Percentiles rank a stretch among this genome's conserved stretches.
Evolutionary conservation across 202 grass and related monocot species (phyloP).

Genomic region (Dendrocalamus latiflorus): DNA sequence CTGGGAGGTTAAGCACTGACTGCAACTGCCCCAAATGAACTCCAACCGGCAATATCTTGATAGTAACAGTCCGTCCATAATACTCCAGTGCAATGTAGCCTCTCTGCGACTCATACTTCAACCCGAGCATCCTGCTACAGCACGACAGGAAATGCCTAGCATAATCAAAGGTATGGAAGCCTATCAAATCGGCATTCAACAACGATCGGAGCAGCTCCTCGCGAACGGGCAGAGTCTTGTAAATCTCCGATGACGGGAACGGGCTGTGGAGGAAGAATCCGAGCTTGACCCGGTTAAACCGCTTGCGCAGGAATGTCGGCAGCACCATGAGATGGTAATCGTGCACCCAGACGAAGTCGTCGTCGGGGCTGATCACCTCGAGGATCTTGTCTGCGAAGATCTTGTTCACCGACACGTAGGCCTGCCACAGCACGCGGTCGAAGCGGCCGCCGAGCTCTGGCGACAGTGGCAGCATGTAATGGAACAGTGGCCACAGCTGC

Average conservation of each 20-base stretch:
- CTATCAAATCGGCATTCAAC: constrained; percentile 78
- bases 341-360: constrained; percentile 84
- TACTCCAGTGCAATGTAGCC: constrained; percentile 89
- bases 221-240: no score
- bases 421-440: constrained; percentile 79
- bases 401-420: constrained; percentile 90
- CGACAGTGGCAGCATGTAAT: constrained; percentile 95
- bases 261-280: constrained; percentile 91
- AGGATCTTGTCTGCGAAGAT: constrained; percentile 92
- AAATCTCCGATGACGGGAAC: constrained; percentile 81
- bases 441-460: constrained; percentile 83
- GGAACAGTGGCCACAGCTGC: constrained; percentile 95
- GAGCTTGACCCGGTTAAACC: constrained; percentile 73
- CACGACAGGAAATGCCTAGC: constrained; percentile 83
- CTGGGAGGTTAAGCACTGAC: constrained; percentile 53
- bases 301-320: constrained; percentile 72
- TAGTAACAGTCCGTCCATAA: constrained; percentile 77
- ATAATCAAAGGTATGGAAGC: constrained; percentile 92
- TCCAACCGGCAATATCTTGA: constrained; percentile 84
- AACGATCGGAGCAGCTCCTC: constrained; percentile 64
- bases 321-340: constrained; percentile 91
- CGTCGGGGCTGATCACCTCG: constrained; percentile 84
- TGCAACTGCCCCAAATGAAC: constrained; percentile 68
- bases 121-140: constrained; percentile 80
- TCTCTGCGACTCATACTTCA: constrained; percentile 77